Evolutionary conservation across 208 protist genomes (phyloP).

Genomic region (Crithidia sp.): DNA sequence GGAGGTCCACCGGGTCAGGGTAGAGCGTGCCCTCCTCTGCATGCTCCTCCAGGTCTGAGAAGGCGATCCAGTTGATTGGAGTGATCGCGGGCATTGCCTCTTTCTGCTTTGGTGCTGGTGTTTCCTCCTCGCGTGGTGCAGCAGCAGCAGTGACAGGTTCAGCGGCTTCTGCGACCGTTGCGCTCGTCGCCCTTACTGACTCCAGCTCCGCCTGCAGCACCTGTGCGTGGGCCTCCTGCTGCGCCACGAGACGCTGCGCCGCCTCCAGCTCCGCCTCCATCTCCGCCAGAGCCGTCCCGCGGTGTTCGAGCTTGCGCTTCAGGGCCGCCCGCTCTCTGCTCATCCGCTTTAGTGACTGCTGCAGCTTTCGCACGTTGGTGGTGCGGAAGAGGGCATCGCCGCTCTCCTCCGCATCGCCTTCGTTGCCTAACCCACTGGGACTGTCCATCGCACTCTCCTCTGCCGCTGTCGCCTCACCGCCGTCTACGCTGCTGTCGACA

Average conservation of each 20-base stretch:
- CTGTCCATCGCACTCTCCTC: neutral
- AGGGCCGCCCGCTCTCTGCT: conserved; percentile 24
- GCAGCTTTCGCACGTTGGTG: conserved; percentile 23
- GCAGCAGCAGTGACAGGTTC: too few relatives aligned
- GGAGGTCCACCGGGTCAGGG: conserved; percentile 18
- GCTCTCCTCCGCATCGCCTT: neutral
- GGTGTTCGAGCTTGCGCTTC: conserved; percentile 29
- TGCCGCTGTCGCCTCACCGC: neutral
- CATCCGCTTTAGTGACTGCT: conserved; percentile 31
- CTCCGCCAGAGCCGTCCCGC: conserved; percentile 8
- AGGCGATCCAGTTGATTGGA: conserved; percentile 14
- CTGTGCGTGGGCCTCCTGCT: conserved; percentile 17
- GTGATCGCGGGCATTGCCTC: too few relatives aligned
- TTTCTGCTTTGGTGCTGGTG: too few relatives aligned
- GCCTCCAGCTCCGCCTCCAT: conserved; percentile 21
- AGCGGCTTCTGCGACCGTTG: too few relatives aligned
- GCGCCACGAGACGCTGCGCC: conserved; percentile 18
- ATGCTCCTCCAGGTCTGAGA: conserved; percentile 19
- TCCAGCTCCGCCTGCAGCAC: conserved; percentile 8
- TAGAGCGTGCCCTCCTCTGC: conserved; percentile 18
- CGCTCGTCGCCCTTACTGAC: neutral
- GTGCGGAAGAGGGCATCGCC: conserved; percentile 2
- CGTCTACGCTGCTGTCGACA: neutral
- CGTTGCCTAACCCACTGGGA: neutral
- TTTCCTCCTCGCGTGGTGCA: too few relatives aligned